Base-by-base conservation (phyloP, 345 rosid genomes). In the Viola odorata region DNA sequence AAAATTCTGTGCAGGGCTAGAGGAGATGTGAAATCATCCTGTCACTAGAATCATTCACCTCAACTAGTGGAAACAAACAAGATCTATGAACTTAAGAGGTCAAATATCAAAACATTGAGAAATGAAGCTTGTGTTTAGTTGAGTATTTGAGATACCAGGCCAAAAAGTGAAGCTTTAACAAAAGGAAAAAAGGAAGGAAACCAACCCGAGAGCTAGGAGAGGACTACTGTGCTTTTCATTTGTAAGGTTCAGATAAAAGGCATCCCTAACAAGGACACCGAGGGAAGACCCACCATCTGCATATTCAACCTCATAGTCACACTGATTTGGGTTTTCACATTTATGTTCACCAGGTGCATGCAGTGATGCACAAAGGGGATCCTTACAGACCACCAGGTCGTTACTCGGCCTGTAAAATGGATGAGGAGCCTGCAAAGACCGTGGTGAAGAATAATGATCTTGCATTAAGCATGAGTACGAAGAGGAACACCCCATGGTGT, bases 261-360 rank as follows among this genome's bases (percentile, higher is more conserved):
- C 70, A 70, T 94, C 99, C 73, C 69, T 80, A 60, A 94, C 81
- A 37, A 94, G 96, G 50, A 94, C 99, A 32, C 97, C 99, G 4
- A 81, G 81, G 61, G 99, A 90, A 7, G 96, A 94, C 40, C 97
- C 96, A 8, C 95, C 88, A 74, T 94, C 97, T 5, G 96, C 99
- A 58, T 90, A 88, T 75, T 79, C 87, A 69, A 94, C 91, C 80
- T 84, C 92, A 17, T 90, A 90, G 77, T 88, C 95, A 69, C 97
- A 90, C 75, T 86, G 99, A 47, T 65, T 80, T 3, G 86, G 89
- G 60, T 65, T 44, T 56, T 84, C 83, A 68, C 84, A 80, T 63
- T 48, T 79, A 66, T 82, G 83, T 17, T 78, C 78, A 5, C 75
- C 78, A 37, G 78, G 73, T 14, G 77, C 48, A 61, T 81, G 89